phyloP scores from a whole-genome alignment of 192 early-diverging fungal species.

The Dissophora ornata region DNA sequence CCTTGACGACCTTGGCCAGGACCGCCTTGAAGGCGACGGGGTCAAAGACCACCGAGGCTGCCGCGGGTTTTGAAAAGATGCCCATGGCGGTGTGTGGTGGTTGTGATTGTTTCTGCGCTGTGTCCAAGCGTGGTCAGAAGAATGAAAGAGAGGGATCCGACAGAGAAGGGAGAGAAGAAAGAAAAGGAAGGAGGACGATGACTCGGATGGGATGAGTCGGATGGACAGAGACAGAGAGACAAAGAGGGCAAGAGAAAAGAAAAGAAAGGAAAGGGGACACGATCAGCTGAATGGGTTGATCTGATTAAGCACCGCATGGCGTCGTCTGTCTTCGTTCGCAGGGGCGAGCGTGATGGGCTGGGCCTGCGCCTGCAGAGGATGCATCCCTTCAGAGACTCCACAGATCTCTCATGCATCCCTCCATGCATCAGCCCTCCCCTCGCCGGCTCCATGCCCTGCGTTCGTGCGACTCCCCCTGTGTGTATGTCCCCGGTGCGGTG shows the following conservation, averaged over 20 bases:
- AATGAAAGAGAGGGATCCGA: not conserved
- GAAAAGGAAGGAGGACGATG: not conserved
- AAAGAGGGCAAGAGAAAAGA: constrained; percentile 2
- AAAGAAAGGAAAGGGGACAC: not conserved
- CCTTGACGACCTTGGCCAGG: constrained; percentile 43
- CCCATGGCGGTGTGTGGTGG: constrained; percentile 20
- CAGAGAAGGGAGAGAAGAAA: not conserved
- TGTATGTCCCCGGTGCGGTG: no score
- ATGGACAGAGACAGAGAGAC: no score
- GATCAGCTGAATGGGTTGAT: not conserved
- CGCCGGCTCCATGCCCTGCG: no score
- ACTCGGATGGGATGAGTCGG: constrained; percentile 2
- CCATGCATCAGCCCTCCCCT: no score
- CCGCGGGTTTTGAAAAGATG: constrained; percentile 50
- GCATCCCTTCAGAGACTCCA: no score
- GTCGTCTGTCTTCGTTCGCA: no score
- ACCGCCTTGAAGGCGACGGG: constrained; percentile 47
- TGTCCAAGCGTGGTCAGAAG: not conserved
- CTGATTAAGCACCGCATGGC: no score
- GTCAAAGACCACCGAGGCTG: constrained; percentile 36
- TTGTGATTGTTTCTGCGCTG: not conserved
- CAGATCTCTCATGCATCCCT: no score
- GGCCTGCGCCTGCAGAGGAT: no score
- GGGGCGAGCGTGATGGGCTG: no score
- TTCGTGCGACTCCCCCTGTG: no score